Evolutionary conservation across 495 filamentous ascomycete genomes (phyloP).

Genomic region (Tetracladium marchalianum): DNA sequence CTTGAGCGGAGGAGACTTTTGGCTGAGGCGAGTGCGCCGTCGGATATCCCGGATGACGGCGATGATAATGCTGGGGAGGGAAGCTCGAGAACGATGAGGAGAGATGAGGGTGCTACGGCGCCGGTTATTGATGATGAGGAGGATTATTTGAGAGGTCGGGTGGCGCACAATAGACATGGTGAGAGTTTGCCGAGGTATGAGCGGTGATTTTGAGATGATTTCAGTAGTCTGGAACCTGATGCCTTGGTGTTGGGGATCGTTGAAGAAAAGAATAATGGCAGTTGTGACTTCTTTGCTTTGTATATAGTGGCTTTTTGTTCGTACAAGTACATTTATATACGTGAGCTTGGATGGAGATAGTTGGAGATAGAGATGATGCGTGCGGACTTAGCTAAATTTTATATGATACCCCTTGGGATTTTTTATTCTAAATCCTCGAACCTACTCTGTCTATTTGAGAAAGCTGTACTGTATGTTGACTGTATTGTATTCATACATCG

Average conservation of each 20-base stretch:
- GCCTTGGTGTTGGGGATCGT: neutral
- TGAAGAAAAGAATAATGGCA: neutral
- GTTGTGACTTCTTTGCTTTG: neutral
- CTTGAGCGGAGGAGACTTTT: conserved; percentile 66
- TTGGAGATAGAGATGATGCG: too few species aligned
- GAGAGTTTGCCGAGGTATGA: conserved; percentile 38
- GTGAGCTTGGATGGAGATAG: too few species aligned
- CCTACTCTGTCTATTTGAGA: too few species aligned
- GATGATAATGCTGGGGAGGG: conserved; percentile 21
- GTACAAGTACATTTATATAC: neutral
- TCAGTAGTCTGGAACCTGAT: neutral
- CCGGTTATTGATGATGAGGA: conserved; percentile 55
- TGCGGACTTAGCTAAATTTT: too few species aligned
- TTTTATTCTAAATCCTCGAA: too few species aligned
- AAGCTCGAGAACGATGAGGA: conserved; percentile 2
- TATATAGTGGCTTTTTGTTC: too few species aligned
- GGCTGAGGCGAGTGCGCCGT: conserved; percentile 61
- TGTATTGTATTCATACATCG: too few species aligned
- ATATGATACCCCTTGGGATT: too few species aligned
- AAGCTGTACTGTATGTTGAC: too few species aligned
- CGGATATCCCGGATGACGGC: conserved; percentile 34
- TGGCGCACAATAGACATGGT: neutral
- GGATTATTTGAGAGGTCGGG: conserved; percentile 37
- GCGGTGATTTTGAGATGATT: conserved; percentile 18
- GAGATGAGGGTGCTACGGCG: conserved; percentile 38